phyloP scores from a whole-genome alignment of 129 eudicot species.

The Escallonia rubra region DNA sequence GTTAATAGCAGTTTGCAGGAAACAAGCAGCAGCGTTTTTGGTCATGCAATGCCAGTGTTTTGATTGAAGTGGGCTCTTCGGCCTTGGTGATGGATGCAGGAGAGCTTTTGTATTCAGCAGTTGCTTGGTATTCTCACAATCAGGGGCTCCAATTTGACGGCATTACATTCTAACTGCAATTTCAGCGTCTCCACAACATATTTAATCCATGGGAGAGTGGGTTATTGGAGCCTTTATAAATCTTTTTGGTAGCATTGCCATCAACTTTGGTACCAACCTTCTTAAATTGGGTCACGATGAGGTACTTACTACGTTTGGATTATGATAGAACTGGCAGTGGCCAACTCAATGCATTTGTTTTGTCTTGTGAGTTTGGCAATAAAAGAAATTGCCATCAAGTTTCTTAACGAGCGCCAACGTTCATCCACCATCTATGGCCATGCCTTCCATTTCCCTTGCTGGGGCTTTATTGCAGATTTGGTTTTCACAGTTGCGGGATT shows the following conservation, averaged over 20 bases:
- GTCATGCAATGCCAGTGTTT: background rate
- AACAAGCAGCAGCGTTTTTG: background rate
- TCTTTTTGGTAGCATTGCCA: slow-evolving; percentile 88
- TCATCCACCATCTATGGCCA: too few relatives aligned
- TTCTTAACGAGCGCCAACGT: too few relatives aligned
- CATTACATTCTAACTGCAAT: slow-evolving; percentile 8
- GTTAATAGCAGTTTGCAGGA: slow-evolving; percentile 10
- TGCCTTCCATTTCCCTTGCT: too few relatives aligned
- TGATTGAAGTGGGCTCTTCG: slow-evolving; percentile 1
- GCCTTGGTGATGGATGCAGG: slow-evolving; percentile 24
- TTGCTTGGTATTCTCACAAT: slow-evolving; percentile 13
- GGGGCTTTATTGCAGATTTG: too few relatives aligned
- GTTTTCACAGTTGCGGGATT: too few relatives aligned
- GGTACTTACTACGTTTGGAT: slow-evolving; percentile 55
- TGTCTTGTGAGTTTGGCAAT: too few relatives aligned
- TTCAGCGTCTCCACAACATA: slow-evolving; percentile 9
- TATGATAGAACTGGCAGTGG: slow-evolving; percentile 28
- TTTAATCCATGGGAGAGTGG: slow-evolving; percentile 89
- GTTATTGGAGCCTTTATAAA: slow-evolving; percentile 91
- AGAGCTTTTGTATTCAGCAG: slow-evolving; percentile 14
- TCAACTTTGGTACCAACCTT: slow-evolving; percentile 92
- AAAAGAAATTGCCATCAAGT: too few relatives aligned
- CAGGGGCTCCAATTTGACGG: slow-evolving; percentile 7
- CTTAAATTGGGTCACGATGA: slow-evolving; percentile 95
- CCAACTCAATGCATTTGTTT: too few relatives aligned